Evolutionary conservation across 257 asterid species (phyloP).

Genomic region (Euphrasia confusa): DNA sequence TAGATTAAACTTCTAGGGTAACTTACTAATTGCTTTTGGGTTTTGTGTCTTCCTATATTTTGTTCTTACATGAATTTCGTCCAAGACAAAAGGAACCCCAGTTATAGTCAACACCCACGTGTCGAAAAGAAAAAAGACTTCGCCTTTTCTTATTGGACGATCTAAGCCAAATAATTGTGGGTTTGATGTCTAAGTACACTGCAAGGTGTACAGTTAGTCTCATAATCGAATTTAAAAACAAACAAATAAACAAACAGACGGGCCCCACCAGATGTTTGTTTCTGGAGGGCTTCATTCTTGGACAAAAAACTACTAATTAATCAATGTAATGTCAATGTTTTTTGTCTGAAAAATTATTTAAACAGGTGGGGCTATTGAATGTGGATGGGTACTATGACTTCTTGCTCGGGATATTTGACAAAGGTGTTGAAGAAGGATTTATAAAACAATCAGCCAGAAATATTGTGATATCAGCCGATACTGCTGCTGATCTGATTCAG

Average conservation of each 20-base stretch:
- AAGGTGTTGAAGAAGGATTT: conserved; percentile 60
- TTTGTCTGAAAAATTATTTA: not conserved
- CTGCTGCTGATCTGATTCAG: conserved; percentile 42
- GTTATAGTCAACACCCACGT: not conserved
- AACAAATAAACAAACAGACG: not conserved
- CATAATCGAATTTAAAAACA: not conserved
- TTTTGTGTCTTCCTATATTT: too few species aligned
- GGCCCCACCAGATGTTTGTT: not conserved
- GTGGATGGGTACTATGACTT: conserved; percentile 56
- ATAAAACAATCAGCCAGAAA: conserved; percentile 46
- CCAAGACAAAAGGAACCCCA: too few species aligned
- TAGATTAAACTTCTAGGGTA: not conserved
- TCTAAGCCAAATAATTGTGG: not conserved
- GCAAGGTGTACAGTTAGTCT: not conserved
- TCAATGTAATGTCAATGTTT: not conserved
- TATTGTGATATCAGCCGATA: conserved; percentile 47
- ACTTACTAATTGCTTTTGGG: too few species aligned
- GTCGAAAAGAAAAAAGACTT: not conserved
- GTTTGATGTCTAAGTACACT: not conserved
- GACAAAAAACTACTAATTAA: not conserved
- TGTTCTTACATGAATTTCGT: too few species aligned
- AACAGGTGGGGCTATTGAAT: conserved; percentile 58
- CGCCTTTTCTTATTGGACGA: not conserved
- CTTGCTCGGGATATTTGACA: conserved; percentile 59
- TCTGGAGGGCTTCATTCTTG: not conserved